Percentiles rank a stretch among this genome's conserved stretches.
These are phyloP conservation scores for Ophiognomonia clavigignenti-juglandacearum DNA, from an alignment of 2,329 filamentous ascomycete species.

Conservation along the genomic window DNA sequence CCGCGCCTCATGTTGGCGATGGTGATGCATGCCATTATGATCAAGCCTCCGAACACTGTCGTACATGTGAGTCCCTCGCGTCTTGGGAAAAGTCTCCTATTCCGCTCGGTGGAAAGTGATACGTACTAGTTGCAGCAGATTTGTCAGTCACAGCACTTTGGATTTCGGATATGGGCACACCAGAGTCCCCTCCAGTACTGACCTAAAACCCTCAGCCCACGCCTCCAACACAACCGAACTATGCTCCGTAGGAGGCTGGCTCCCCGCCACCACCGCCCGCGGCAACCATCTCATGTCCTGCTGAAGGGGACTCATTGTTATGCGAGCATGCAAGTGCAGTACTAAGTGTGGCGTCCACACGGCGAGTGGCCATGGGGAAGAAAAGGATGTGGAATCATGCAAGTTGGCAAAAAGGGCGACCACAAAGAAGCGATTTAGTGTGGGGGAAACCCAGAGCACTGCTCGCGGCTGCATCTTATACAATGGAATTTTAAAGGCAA, in stretches of 20 bases:
- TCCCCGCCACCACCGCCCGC: not conserved
- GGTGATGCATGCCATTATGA: constrained; percentile 44
- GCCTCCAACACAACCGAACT: constrained; percentile 11
- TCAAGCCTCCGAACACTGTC: constrained; percentile 38
- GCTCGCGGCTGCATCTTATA: too few relatives aligned
- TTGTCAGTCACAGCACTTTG: not conserved
- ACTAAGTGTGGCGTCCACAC: not conserved
- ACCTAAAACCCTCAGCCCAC: constrained; percentile 16
- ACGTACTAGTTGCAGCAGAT: constrained; percentile 2
- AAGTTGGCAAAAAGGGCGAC: too few relatives aligned
- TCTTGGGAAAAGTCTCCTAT: too few relatives aligned
- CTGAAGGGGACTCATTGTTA: constrained; percentile 9
- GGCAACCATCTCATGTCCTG: not conserved
- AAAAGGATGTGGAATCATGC: too few relatives aligned
- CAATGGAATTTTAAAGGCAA: too few relatives aligned
- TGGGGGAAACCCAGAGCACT: too few relatives aligned
- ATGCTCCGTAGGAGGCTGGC: constrained; percentile 1
- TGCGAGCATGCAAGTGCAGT: not conserved
- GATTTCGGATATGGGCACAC: not conserved
- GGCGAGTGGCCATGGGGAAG: not conserved
- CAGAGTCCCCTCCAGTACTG: too few relatives aligned
- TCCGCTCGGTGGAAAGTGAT: not conserved
- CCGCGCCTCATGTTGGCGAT: constrained; percentile 43
- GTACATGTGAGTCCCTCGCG: not conserved
- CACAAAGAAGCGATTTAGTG: too few relatives aligned